A percentile compares a stretch with the other conserved stretches of the same genome.
Conservation (phyloP, 2,329 filamentous ascomycete genomes). For the Fusarium mundagurra region DNA sequence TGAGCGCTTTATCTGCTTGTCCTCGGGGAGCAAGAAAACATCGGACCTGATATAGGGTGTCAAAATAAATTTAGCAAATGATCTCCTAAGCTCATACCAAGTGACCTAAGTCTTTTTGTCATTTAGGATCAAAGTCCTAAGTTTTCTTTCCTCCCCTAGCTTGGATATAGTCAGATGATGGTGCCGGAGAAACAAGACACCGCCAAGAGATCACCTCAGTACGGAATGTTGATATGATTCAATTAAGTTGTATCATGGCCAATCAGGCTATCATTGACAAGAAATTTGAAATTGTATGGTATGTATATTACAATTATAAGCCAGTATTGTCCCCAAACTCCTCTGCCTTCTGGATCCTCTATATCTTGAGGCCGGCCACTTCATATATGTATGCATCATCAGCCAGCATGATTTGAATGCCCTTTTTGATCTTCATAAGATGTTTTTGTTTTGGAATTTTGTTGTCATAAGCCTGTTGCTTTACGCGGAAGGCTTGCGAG, state of each 20-base stretch:
- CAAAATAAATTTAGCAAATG: too few relatives aligned
- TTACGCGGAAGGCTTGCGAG: constrained; percentile 74
- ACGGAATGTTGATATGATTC: not conserved
- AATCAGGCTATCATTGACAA: constrained; percentile 4
- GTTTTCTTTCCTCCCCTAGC: too few relatives aligned
- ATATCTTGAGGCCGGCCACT: constrained; percentile 23
- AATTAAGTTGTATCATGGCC: not conserved
- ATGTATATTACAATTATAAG: constrained; percentile 45
- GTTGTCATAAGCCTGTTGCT: not conserved
- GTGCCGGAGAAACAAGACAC: constrained; percentile 31
- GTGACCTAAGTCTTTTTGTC: too few relatives aligned
- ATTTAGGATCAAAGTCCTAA: too few relatives aligned
- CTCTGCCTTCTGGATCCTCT: constrained; percentile 32
- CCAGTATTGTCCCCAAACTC: constrained; percentile 36
- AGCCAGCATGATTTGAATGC: constrained; percentile 14
- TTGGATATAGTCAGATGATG: not conserved
- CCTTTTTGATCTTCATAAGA: constrained; percentile 27
- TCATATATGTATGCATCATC: constrained; percentile 39
- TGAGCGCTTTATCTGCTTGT: constrained; percentile 10
- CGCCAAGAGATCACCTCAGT: not conserved
- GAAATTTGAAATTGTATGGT: constrained; percentile 21
- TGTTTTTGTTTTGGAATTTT: constrained; percentile 20
- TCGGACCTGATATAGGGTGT: too few relatives aligned
- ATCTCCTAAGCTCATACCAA: too few relatives aligned
- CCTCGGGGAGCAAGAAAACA: too few relatives aligned